phyloP scores from a whole-genome alignment of 768 basidiomycete species.

The Heimioporus sp. region DNA sequence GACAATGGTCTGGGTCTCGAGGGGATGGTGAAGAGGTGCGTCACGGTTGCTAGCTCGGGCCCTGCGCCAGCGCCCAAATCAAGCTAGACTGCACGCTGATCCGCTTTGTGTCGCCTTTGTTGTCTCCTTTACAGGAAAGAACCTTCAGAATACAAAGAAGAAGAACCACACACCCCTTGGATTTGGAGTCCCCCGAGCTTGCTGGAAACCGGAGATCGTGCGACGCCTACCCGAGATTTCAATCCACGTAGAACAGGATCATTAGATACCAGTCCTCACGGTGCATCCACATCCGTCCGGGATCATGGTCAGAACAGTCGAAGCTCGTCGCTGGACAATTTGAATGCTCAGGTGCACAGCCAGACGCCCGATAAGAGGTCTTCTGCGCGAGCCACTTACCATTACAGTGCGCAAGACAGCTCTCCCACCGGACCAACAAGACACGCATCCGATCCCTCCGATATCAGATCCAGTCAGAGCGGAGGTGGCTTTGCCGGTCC shows the following conservation, averaged over 20 bases:
- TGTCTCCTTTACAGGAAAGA: constrained; percentile 16
- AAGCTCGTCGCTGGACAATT: constrained; percentile 11
- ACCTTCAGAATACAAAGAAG: constrained; percentile 34
- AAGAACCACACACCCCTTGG: constrained; percentile 62
- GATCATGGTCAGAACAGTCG: constrained; percentile 21
- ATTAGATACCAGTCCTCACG: constrained; percentile 11
- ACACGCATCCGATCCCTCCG: constrained; percentile 25
- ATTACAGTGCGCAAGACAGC: constrained; percentile 20
- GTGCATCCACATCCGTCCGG: constrained; percentile 17
- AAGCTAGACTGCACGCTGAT: constrained; percentile 11
- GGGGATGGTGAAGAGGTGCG: constrained; percentile 61
- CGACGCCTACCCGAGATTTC: constrained; percentile 29
- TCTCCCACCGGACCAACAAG: constrained; percentile 16
- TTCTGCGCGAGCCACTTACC: constrained; percentile 12
- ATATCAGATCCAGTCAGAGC: constrained; percentile 8
- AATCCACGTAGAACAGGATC: constrained; percentile 22
- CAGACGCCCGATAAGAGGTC: constrained; percentile 25
- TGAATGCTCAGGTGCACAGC: constrained; percentile 10
- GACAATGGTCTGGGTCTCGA: constrained; percentile 66
- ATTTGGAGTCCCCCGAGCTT: constrained; percentile 63
- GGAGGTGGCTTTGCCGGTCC: constrained; percentile 10
- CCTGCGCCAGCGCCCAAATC: background rate
- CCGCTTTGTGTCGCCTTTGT: background rate
- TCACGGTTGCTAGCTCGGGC: constrained; percentile 10
- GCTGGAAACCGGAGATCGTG: constrained; percentile 25